Evolutionary conservation across 2,329 filamentous ascomycete genomes (phyloP), one percentile per base, ranked within the genome.

Genomic region (Trichophyton equinum): DNA sequence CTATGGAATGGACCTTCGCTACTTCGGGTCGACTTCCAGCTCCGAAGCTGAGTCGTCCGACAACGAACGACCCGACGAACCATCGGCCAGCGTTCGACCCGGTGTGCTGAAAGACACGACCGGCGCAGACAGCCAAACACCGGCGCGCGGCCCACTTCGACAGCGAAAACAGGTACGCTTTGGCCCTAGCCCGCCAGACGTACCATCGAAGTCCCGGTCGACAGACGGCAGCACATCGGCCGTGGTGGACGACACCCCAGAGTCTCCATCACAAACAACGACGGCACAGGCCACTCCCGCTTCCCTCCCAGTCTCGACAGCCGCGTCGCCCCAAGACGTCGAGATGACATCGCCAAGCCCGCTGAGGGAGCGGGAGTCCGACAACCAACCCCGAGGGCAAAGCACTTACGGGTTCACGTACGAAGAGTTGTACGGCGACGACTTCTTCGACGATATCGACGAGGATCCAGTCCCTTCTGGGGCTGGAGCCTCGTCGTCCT

Each of bases 1-100:
- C 57, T 77, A 75, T 66, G 75, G 75, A 9, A 64, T 77, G 66
- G 67, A 75, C 57, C 62, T 70, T 27, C 68, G 71, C 18, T 77
- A 74, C 57, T 76, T 76, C 62, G 67, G 61, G 44, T 70, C 72
- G 59, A 68, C 67, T 51, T 69, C 67, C 38, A 69, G 71, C 18
- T 68, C 68, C 20, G 73, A 73, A 36, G 67, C 68, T 46, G 70
- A 70, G 59, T 61, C 60, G 3, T 64, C 58, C 8, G 58, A 62
- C 38, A 53, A 59, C 36, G 64, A 62, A 59, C 30, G 8, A n/a
- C 33, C 55, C 51, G 51, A 51, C 1, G n/a, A 51, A 18, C 30
- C 27, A 55, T 55, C 51, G 20, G 46, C 25, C n/a, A 42, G 20
- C 38, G 51, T 55, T 36, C 51, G 51, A 36, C 51, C 51, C 27